Conservation (phyloP, 495 filamentous ascomycete genomes). For the Lepidopterella palustris region DNA sequence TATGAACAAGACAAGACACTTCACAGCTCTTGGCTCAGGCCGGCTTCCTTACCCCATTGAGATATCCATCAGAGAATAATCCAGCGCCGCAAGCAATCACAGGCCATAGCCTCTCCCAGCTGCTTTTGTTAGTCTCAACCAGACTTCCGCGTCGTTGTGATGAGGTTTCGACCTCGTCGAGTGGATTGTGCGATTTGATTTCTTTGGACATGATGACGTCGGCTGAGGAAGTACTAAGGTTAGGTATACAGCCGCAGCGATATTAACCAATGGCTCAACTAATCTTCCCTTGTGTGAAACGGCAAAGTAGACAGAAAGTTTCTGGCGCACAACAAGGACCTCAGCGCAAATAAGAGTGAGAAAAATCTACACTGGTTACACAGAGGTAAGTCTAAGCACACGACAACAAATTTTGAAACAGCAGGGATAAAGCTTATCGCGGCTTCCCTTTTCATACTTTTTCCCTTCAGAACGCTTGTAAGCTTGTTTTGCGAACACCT, state of each 20-base stretch:
- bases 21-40: no score
- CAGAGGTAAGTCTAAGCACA: no score
- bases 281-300: neutral
- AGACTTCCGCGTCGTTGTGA: constrained; percentile 14
- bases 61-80: constrained; percentile 84
- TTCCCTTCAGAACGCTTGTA: neutral
- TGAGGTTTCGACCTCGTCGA: neutral
- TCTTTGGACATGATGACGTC: constrained; percentile 15
- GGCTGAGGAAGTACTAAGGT: neutral
- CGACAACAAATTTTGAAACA: neutral
- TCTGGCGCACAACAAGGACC: no score
- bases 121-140: constrained; percentile 14
- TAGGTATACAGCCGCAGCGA: neutral
- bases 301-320: no score
- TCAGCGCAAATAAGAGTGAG: no score
- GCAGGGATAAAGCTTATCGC: neutral
- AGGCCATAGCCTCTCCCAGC: constrained; percentile 58
- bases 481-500: no score
- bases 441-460: neutral
- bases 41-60: constrained; percentile 47
- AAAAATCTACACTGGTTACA: no score
- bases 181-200: constrained; percentile 12
- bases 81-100: constrained; percentile 81
- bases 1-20: neutral
- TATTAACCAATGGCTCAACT: neutral